Conservation (phyloP, 1,284 basidiomycete species). For the Papiliotrema terrestris region DNA sequence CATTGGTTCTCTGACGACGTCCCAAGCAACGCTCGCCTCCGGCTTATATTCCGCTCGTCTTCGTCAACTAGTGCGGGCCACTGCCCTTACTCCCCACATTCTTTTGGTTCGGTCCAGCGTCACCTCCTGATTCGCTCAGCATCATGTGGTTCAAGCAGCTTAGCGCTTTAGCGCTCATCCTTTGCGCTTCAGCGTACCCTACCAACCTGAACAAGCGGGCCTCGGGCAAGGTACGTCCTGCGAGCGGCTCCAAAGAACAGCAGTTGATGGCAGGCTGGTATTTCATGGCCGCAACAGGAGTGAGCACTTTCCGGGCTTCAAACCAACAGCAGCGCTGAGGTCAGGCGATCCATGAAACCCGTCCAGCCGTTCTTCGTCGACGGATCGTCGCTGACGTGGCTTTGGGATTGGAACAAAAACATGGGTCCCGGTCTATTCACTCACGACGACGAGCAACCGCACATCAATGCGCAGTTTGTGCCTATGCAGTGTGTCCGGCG, state of each 20-base stretch:
- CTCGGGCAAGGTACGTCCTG: not conserved
- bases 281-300: not conserved
- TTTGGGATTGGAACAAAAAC: conserved; percentile 34
- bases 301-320: not conserved
- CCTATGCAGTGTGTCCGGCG: conserved; percentile 25
- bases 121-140: not conserved
- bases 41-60: no score
- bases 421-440: conserved; percentile 18
- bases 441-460: conserved; percentile 3
- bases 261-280: not conserved
- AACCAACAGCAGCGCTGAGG: not conserved
- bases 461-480: conserved; percentile 18
- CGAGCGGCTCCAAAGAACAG: not conserved
- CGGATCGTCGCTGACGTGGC: conserved; percentile 21
- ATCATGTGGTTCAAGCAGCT: not conserved
- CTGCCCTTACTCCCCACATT: not conserved
- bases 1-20: no score
- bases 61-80: no score
- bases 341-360: conserved; percentile 16
- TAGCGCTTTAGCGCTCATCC: not conserved
- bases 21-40: no score
- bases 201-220: not conserved
- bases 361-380: conserved; percentile 21
- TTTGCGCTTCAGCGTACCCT: not conserved
- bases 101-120: not conserved